A percentile compares a stretch with the other conserved stretches of the same genome.
phyloP scores from a whole-genome alignment of 352 stramenopile genomes.

The Globisporangium cylindrosporum region DNA sequence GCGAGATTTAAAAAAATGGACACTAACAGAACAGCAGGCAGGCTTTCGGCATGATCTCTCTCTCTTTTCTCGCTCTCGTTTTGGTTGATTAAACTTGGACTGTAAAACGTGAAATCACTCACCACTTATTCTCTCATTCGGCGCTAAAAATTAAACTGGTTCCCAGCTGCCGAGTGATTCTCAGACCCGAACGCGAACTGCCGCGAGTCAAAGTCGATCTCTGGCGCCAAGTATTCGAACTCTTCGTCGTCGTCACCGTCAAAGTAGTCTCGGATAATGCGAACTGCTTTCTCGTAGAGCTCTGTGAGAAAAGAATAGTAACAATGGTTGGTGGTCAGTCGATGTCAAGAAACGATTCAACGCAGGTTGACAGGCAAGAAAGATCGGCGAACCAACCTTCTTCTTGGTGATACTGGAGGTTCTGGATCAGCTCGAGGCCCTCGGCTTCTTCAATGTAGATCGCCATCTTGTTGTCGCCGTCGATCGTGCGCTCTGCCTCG shows the following conservation, averaged over 20 bases:
- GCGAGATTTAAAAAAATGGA: not conserved
- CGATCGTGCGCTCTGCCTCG: constrained; percentile 83
- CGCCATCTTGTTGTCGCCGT: constrained; percentile 95
- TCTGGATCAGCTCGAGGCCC: constrained; percentile 96
- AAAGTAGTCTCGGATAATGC: constrained; percentile 98
- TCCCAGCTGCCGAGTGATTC: constrained; percentile 9
- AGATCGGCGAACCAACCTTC: constrained; percentile 58
- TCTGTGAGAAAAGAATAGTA: constrained; percentile 28
- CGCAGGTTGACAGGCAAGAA: constrained; percentile 32
- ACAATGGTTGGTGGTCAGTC: not conserved
- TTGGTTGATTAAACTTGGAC: not conserved
- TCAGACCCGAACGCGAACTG: constrained; percentile 72
- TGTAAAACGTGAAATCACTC: constrained; percentile 1
- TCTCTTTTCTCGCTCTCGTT: not conserved
- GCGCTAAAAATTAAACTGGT: constrained; percentile 17
- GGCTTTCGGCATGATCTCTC: not conserved
- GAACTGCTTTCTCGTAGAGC: constrained; percentile 93
- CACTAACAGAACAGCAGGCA: not conserved
- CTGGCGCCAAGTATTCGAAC: constrained; percentile 48
- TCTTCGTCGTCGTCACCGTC: constrained; percentile 97
- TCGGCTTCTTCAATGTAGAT: constrained; percentile 94
- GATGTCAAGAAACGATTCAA: not conserved
- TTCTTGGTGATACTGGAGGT: constrained; percentile 97
- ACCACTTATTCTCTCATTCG: constrained; percentile 4
- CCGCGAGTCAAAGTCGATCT: constrained; percentile 41